Base-by-base conservation (phyloP, 2,329 filamentous ascomycete genomes). In the Taxawa tesnikishii region DNA sequence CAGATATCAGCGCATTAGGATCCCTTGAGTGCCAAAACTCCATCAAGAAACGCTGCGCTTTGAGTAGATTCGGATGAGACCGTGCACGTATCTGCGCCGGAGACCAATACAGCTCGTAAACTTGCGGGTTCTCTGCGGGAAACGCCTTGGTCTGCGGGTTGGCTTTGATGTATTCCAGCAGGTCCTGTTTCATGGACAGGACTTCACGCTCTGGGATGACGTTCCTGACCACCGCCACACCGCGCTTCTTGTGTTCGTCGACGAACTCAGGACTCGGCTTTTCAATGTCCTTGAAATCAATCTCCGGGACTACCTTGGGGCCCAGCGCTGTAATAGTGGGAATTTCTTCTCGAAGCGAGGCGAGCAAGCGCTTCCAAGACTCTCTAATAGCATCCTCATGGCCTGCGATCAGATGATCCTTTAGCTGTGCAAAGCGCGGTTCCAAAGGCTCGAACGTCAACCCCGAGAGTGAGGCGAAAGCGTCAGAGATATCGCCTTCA, bases 201-300 rank as follows among this genome's bases (percentile, higher is more conserved):
- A 54, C 61, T 39, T 65, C 57, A 16, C 54, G 37, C 39, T 62
- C 48, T 1, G 56, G 45, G 1, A 67, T 45, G 0, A 65, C 62
- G 15, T 59, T 56, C 19, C 61, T 50, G 13, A 67, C 53, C 4
- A 67, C 55, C 4, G 62, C 61, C 0, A 65, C 62, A 7, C 63
- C 63, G 14, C 75, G 68, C 44, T 73, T 72, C 43, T 65, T 66
- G 31, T 77, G 59, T 45, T 70, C 68, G 29, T 58, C 57, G 31
- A 60, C 62, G 49, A 81, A 81, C 1, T 63, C 58, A 13, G 65
- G 58, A 3, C 68, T 64, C 32, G 67, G 62, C 34, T 60, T 40
- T 18, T 49, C 46, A 26, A 67, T 47, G 29, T 65, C 59, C 18
- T 54, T 54, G 47, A 62, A 66, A 34, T 63, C 46, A 23, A 67